phyloP scores from a whole-genome alignment of 2,329 filamentous ascomycete genomes.

The Fusarium sp. region DNA sequence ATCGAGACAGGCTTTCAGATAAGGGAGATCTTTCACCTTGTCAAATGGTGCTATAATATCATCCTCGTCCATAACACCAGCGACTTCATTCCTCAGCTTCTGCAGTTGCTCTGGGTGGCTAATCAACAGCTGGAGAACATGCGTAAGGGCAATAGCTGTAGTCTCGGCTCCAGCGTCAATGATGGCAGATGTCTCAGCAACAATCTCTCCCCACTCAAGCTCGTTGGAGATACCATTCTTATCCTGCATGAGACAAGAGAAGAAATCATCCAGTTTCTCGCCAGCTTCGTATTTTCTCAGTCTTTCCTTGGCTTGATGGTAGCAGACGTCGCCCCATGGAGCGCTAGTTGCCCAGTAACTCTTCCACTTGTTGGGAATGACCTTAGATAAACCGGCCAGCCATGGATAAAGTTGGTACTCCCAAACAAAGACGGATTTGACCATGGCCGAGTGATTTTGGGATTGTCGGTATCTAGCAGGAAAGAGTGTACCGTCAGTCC shows the following conservation, averaged over 20 bases:
- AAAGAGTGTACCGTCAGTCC: too few relatives aligned
- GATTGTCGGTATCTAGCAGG: too few relatives aligned
- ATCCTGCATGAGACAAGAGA: conserved; percentile 65
- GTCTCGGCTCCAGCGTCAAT: conserved; percentile 65
- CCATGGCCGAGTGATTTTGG: too few relatives aligned
- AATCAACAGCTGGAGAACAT: conserved; percentile 65
- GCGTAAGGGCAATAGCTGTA: conserved; percentile 62
- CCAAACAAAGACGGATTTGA: too few relatives aligned
- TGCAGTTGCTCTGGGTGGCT: conserved; percentile 54
- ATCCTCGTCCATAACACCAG: conserved; percentile 56
- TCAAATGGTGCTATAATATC: conserved; percentile 62
- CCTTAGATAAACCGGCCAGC: too few relatives aligned
- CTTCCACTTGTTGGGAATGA: neutral
- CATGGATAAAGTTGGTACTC: too few relatives aligned
- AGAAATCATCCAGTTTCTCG: conserved; percentile 71
- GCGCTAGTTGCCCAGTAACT: conserved; percentile 46
- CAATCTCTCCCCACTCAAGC: conserved; percentile 69
- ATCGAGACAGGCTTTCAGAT: conserved; percentile 65
- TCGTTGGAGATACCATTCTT: conserved; percentile 52
- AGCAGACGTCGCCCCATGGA: conserved; percentile 55
- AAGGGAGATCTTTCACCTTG: conserved; percentile 64
- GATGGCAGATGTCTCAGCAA: conserved; percentile 67
- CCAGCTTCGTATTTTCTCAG: conserved; percentile 35
- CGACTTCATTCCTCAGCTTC: conserved; percentile 60
- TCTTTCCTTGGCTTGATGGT: conserved; percentile 51